phyloP scores from a whole-genome alignment of 495 filamentous ascomycete genomes.

The Penicillium herquei region DNA sequence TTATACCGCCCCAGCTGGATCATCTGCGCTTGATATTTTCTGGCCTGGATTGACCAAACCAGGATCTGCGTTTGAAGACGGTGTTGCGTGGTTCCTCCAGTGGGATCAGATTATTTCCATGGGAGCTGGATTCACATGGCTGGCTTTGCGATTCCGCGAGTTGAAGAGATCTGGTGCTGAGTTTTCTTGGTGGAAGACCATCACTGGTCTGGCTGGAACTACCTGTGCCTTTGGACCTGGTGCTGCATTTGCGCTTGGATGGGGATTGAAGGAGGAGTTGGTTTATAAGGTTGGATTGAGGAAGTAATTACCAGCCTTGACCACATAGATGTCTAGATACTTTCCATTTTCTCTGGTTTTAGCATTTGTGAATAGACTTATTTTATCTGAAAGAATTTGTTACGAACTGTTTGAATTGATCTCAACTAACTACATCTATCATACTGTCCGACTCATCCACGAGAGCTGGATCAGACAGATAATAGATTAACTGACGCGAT shows the following conservation, averaged over 20 bases:
- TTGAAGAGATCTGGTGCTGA: conserved; percentile 7
- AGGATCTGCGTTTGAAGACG: conserved; percentile 10
- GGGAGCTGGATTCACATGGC: conserved; percentile 7
- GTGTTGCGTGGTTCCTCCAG: conserved; percentile 10
- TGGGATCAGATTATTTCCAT: conserved; percentile 19
- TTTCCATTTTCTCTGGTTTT: background rate
- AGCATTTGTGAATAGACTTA: background rate
- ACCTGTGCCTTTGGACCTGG: conserved; percentile 16
- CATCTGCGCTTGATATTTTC: background rate
- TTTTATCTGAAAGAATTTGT: background rate
- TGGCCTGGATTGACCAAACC: conserved; percentile 2
- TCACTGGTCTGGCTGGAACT: background rate
- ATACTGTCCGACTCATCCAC: background rate
- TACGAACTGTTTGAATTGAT: background rate
- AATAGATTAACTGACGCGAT: background rate
- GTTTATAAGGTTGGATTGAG: background rate
- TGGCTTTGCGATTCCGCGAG: conserved; percentile 12
- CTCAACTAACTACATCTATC: background rate
- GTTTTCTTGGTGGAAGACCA: conserved; percentile 8
- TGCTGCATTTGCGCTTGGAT: conserved; percentile 18
- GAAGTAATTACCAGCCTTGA: no score
- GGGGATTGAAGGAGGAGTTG: conserved; percentile 23
- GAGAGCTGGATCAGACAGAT: background rate
- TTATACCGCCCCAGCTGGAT: background rate
- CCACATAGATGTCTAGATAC: no score